Evolutionary conservation across 2,329 filamentous ascomycete genomes (phyloP).

Genomic region (Boeremia exigua): DNA sequence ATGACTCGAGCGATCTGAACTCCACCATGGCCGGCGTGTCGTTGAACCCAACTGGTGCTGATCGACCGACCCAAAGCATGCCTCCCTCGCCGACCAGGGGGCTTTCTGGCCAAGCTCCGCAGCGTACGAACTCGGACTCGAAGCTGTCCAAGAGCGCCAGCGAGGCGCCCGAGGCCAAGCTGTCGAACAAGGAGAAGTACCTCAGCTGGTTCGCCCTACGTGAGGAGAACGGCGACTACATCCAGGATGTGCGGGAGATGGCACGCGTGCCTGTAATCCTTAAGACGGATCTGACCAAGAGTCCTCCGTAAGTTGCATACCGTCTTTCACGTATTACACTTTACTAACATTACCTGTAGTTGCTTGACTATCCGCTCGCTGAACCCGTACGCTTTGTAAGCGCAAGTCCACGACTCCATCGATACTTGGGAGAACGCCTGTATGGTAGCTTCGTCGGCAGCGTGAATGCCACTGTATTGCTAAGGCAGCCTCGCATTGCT

Average conservation of each 20-base stretch:
- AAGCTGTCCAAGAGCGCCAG: constrained; percentile 73
- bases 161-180: constrained; percentile 77
- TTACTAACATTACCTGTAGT: constrained; percentile 52
- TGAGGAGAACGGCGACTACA: constrained; percentile 93
- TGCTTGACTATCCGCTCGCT: constrained; percentile 84
- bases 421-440: background rate
- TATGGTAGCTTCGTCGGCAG: constrained; percentile 1
- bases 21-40: constrained; percentile 92
- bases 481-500: constrained; percentile 11
- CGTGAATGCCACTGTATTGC: background rate
- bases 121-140: constrained; percentile 93
- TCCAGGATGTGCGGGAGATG: constrained; percentile 99
- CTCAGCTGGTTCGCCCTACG: constrained; percentile 85
- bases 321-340: background rate
- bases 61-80: constrained; percentile 93
- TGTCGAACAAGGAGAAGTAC: constrained; percentile 96
- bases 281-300: constrained; percentile 98
- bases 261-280: constrained; percentile 95
- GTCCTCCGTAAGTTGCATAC: constrained; percentile 84
- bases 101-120: constrained; percentile 71
- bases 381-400: constrained; percentile 73
- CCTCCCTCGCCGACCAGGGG: constrained; percentile 87
- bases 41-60: constrained; percentile 65
- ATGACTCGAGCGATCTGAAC: constrained; percentile 80
- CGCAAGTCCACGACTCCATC: constrained; percentile 1